These are phyloP conservation scores for Colletotrichum tanaceti DNA, from an alignment of 2,329 filamentous ascomycete genomes.

Conservation along the genomic window DNA sequence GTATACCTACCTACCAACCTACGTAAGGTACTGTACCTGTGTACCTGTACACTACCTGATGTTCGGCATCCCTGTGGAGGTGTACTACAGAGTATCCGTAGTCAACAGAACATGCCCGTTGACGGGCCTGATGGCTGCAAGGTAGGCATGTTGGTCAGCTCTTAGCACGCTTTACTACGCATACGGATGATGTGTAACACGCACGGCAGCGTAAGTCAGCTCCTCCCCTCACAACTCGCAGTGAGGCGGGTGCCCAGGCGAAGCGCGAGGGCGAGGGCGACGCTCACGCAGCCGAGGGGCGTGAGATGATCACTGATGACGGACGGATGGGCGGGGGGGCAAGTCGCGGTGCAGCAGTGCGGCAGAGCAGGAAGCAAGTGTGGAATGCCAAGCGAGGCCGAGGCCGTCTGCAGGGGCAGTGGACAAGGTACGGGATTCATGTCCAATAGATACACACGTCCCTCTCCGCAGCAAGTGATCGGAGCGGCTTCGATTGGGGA, in stretches of 20 bases:
- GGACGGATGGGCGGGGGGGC: not conserved
- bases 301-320: no score
- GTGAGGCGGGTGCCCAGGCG: slow-evolving; percentile 3
- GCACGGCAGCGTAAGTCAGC: not conserved
- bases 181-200: slow-evolving; percentile 9
- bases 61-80: no score
- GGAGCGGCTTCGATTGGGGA: slow-evolving; percentile 1
- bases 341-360: slow-evolving; percentile 15
- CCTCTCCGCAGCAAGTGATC: not conserved
- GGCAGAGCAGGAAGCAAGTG: slow-evolving; percentile 29
- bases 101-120: slow-evolving; percentile 2
- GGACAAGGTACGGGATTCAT: slow-evolving; percentile 8
- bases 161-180: not conserved
- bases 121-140: slow-evolving; percentile 8
- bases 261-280: not conserved
- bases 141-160: slow-evolving; percentile 1
- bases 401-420: slow-evolving; percentile 32
- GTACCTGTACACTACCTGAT: no score
- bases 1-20: no score
- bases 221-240: not conserved
- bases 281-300: not conserved
- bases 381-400: slow-evolving; percentile 30
- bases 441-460: not conserved
- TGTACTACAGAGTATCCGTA: no score
- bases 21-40: no score